These are phyloP conservation scores for Cnidoscolus chayamansa DNA, from an alignment of 441 rosid species.

Conservation along the genomic window DNA sequence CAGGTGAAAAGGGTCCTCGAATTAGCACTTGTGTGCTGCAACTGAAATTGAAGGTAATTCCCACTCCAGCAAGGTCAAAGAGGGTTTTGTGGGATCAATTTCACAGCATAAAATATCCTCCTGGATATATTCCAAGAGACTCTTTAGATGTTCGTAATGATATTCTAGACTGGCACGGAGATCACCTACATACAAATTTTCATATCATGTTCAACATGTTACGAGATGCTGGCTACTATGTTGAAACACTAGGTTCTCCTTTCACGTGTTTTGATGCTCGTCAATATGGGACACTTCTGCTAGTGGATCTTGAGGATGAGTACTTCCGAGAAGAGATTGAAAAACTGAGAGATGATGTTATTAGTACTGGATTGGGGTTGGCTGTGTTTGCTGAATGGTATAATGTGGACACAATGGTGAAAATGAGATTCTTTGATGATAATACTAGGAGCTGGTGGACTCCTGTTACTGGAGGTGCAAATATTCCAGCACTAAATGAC, in stretches of 20 bases:
- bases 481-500: conserved; percentile 88
- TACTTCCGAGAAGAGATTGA: conserved; percentile 90
- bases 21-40: conserved; percentile 74
- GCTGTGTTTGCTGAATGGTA: conserved; percentile 97
- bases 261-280: conserved; percentile 92
- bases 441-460: conserved; percentile 99
- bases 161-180: conserved; percentile 99
- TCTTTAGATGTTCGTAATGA: conserved; percentile 97
- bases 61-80: conserved; percentile 83
- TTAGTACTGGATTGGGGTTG: conserved; percentile 76
- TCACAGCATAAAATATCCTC: conserved; percentile 96
- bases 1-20: conserved; percentile 58
- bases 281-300: conserved; percentile 88
- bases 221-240: conserved; percentile 87
- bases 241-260: conserved; percentile 97
- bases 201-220: conserved; percentile 95
- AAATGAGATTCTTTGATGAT: conserved; percentile 98
- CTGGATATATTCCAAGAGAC: conserved; percentile 96
- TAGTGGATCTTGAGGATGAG: conserved; percentile 98
- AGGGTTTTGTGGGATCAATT: conserved; percentile 97
- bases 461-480: conserved; percentile 98
- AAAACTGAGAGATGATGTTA: conserved; percentile 77
- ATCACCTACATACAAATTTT: conserved; percentile 95
- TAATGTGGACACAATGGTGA: conserved; percentile 95
- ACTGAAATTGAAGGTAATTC: conserved; percentile 78